Percentiles rank a stretch among this genome's conserved stretches.
phyloP scores from a whole-genome alignment of 2,329 filamentous ascomycete species.

The Colletotrichum magnum region DNA sequence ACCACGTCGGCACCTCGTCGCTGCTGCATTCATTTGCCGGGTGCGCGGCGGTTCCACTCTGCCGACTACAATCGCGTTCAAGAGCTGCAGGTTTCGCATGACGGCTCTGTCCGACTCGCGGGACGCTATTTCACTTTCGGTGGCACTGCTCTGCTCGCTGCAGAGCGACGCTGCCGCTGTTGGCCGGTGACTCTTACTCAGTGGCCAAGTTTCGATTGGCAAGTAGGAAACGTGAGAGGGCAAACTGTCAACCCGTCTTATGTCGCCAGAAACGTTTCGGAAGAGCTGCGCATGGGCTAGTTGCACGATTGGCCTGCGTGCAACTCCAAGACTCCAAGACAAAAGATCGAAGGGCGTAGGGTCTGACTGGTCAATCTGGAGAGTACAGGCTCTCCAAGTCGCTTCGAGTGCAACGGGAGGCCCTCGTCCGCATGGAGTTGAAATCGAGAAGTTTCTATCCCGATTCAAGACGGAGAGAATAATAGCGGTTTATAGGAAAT shows the following conservation, averaged over 20 bases:
- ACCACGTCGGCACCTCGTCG: constrained; percentile 19
- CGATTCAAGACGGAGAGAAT: no score
- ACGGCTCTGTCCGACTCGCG: constrained; percentile 3
- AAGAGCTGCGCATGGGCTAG: background rate
- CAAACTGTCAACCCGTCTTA: constrained; percentile 7
- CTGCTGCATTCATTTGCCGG: constrained; percentile 1
- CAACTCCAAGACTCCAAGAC: background rate
- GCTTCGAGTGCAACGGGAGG: no score
- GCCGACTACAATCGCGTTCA: background rate
- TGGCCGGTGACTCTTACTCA: background rate
- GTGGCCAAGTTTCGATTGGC: background rate
- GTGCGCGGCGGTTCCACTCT: background rate
- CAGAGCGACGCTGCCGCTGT: background rate
- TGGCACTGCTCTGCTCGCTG: background rate
- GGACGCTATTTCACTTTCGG: background rate
- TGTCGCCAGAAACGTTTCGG: constrained; percentile 25
- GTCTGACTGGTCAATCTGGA: background rate
- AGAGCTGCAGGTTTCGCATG: background rate
- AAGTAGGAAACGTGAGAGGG: background rate
- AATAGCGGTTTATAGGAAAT: no score
- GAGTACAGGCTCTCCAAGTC: no score
- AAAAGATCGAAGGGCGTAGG: background rate
- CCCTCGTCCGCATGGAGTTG: no score
- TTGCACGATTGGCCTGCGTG: background rate
- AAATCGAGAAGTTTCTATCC: no score